Percentiles rank a stretch among this genome's conserved stretches.
phyloP scores from a whole-genome alignment of 257 asterid genomes.

The Nicotiana undulata region DNA sequence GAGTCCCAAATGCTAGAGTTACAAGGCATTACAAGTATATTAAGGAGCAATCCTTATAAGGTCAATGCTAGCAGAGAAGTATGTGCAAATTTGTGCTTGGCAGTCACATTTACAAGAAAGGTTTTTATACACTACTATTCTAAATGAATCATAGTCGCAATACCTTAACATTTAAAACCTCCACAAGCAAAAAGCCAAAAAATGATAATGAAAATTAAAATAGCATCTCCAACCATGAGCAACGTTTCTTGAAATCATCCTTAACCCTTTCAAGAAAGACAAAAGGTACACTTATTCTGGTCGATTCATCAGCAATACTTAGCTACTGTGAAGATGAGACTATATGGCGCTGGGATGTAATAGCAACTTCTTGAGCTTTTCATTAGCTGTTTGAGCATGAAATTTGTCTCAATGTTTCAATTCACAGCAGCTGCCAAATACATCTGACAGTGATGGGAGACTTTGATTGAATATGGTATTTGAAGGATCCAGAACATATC shows the following conservation, averaged over 20 bases:
- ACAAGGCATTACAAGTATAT: constrained; percentile 48
- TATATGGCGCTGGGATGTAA: constrained; percentile 98
- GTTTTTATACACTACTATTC: too few relatives aligned
- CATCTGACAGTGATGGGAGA: background rate
- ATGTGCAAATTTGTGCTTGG: constrained; percentile 49
- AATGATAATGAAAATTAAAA: too few relatives aligned
- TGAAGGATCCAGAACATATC: background rate
- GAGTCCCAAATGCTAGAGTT: constrained; percentile 57
- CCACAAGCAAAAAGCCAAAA: too few relatives aligned
- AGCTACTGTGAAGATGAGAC: constrained; percentile 98
- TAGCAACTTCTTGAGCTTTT: constrained; percentile 43
- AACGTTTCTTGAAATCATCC: too few relatives aligned
- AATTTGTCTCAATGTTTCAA: background rate
- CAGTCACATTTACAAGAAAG: too few relatives aligned
- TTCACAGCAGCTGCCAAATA: background rate
- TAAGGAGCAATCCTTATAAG: constrained; percentile 27
- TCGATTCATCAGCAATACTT: constrained; percentile 72
- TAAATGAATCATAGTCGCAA: too few relatives aligned
- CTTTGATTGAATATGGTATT: background rate
- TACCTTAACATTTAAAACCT: too few relatives aligned
- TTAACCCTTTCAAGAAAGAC: too few relatives aligned
- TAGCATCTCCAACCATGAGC: too few relatives aligned
- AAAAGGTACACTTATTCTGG: too few relatives aligned
- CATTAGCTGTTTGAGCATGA: background rate
- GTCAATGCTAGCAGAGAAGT: constrained; percentile 29